Base-by-base conservation (phyloP, 1,139 yeast genomes). In the Pichia terricola region DNA sequence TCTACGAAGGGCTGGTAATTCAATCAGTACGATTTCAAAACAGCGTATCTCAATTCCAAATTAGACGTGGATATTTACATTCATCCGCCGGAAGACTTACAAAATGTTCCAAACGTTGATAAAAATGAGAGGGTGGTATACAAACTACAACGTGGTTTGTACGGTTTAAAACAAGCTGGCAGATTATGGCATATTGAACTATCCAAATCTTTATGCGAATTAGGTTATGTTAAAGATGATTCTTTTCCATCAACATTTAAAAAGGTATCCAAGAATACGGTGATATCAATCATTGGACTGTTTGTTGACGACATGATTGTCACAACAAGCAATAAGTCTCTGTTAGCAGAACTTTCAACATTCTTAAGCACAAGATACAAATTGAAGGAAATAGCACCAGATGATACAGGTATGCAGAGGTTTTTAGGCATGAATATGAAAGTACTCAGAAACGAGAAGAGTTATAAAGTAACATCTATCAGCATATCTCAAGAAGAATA, bases 161-260 rank as follows among this genome's bases (percentile, higher is more conserved):
- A 38, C 26, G 40, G 40, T 5, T 26, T 38, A 4, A 32, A 22
- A 26, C 40, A 38, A 32, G 40, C 35, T 4, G 35, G 40, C 10
- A 25, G 40, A 31, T 11, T 38, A 22, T 38, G 35, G 40, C 40
- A 32, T 26, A 6, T 25, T 11, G 35, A 31, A 16, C 3, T 38
- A 5, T 31, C 40, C 1, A 25, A 31, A 3, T 10, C 35, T 3
- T 25, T 32, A 11, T 8, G 4, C 2, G 32, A 31, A 33, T 11
- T 32, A 9, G 35, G 40, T 25, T 38, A 32, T 32, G 5, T 10
- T 7, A 38, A 32, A 38, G n/a, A 30, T 30, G 35, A 26, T 32
- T 35, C 40, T n/a, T 38, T 38, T 16, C 30, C 40, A 26, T 38
- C 40, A 7, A 38, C 40, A 5, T 38, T 38, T 26, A 32, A 38